These are phyloP conservation scores for Euptelea pleiosperma DNA, from an alignment of 164 flowering plant genomes.

Conservation along the genomic window DNA sequence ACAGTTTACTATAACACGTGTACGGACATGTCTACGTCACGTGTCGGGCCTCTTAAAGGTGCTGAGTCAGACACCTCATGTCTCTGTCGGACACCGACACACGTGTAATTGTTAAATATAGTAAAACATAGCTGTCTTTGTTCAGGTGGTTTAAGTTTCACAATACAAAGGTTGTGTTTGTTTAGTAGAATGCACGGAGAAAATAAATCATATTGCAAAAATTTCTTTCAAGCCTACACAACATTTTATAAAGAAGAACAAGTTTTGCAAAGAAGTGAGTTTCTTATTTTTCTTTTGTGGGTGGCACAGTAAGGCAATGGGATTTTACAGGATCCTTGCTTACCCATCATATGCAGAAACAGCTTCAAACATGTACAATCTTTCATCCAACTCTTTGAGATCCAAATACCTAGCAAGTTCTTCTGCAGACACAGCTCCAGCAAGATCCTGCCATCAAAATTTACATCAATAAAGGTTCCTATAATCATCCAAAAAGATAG, in stretches of 20 bases:
- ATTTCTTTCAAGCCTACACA: not conserved
- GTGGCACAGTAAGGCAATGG: not conserved
- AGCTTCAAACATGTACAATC: conserved; percentile 78
- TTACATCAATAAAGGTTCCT: conserved; percentile 2
- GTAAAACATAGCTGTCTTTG: too few relatives aligned
- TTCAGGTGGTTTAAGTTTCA: not conserved
- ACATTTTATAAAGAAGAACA: not conserved
- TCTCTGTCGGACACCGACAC: too few relatives aligned
- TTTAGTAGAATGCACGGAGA: too few relatives aligned
- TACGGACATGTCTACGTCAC: too few relatives aligned
- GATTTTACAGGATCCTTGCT: conserved; percentile 9
- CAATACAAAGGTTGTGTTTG: too few relatives aligned
- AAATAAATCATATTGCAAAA: not conserved
- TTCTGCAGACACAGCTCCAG: conserved; percentile 71
- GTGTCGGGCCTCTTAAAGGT: too few relatives aligned
- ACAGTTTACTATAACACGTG: too few relatives aligned
- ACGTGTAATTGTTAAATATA: too few relatives aligned
- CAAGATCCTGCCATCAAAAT: conserved; percentile 59
- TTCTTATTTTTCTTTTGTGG: not conserved
- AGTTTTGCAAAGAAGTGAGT: not conserved
- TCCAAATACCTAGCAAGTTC: conserved; percentile 87
- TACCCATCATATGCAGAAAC: conserved; percentile 93
- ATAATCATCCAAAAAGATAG: not conserved
- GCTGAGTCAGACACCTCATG: too few relatives aligned
- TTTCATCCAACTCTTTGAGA: conserved; percentile 88